phyloP scores from a whole-genome alignment of 1,284 basidiomycete genomes.

The Malassezia globosa region DNA sequence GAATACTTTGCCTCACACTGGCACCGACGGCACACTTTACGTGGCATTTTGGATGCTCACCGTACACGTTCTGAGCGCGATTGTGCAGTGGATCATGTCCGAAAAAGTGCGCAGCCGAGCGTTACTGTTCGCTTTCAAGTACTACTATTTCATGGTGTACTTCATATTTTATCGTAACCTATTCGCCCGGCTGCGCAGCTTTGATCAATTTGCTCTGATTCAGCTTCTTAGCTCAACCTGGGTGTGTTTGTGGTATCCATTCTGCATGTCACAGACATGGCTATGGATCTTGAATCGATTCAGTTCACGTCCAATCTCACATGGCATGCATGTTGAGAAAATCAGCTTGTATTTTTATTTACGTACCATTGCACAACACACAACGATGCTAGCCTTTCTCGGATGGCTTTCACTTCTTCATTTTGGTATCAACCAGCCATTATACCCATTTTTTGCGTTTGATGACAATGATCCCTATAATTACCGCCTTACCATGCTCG shows the following conservation, averaged over 20 bases:
- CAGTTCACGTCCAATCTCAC: slow-evolving; percentile 50
- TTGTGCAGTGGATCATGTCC: slow-evolving; percentile 52
- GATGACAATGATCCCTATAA: slow-evolving; percentile 53
- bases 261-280: slow-evolving; percentile 51
- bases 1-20: slow-evolving; percentile 53
- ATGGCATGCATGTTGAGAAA: slow-evolving; percentile 52
- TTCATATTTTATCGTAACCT: slow-evolving; percentile 50
- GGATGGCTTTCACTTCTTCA: slow-evolving; percentile 52
- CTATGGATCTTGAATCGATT: slow-evolving; percentile 49
- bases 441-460: slow-evolving; percentile 55
- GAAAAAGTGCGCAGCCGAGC: slow-evolving; percentile 52
- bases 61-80: slow-evolving; percentile 50
- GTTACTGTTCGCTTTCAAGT: slow-evolving; percentile 53
- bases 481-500: slow-evolving; percentile 53
- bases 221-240: slow-evolving; percentile 53
- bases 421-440: slow-evolving; percentile 52
- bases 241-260: slow-evolving; percentile 52
- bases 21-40: slow-evolving; percentile 53
- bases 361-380: slow-evolving; percentile 54
- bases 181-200: slow-evolving; percentile 44
- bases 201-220: slow-evolving; percentile 51
- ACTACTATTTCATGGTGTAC: slow-evolving; percentile 48
- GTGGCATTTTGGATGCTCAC: slow-evolving; percentile 54
- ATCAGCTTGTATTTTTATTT: slow-evolving; percentile 51
- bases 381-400: slow-evolving; percentile 50